Base-by-base conservation (phyloP, 1,284 basidiomycete species). In the Malassezia vespertilionis region DNA sequence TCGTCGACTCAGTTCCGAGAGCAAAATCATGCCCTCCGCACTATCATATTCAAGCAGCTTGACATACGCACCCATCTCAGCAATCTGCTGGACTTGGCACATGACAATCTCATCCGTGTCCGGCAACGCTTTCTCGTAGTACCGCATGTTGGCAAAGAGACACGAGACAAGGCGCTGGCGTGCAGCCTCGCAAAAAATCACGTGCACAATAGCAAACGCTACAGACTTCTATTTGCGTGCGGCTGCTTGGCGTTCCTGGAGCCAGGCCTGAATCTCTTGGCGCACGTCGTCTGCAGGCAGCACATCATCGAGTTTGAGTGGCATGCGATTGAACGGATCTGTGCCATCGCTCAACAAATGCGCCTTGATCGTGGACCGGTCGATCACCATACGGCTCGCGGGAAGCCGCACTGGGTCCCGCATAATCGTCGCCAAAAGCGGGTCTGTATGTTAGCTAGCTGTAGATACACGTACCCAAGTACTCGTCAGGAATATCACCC, bases 11-110 rank as follows among this genome's bases (percentile, higher is more conserved):
- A 99, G 81, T 73, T 97, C 93, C 8, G 91, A 95, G 18, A 97
- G 81, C 23, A 97, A 75, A 61, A 99, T 97, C 91, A 99, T 99
- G 62, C 93, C 91, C 72, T 99, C 93, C 50, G 91, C 93, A 71
- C 90, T 90, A 74, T 97, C 91, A 71, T 97, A 96, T 74, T 96
- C 90, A 65, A 96, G 82, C 62, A 99, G 79, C 73, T 95, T 95
- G 60, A 99, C 93, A 72, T 99, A 97, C 41, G 93, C 91, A 46
- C 93, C 91, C 90, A 96, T 97, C 74, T 97, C 91, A 51, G 89
- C 89, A 65, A 97, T 97, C 75, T 93, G 87, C 73, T 87, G 86
- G 57, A 97, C 91, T 73, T 96, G 90, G 36, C 95, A 90, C 90
- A 96, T 95, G 73, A 96, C 90, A 54, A 96, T 82, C 73, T 95